Evolutionary conservation across 2,329 filamentous ascomycete species (phyloP).

Genomic region (Fusarium sp.): DNA sequence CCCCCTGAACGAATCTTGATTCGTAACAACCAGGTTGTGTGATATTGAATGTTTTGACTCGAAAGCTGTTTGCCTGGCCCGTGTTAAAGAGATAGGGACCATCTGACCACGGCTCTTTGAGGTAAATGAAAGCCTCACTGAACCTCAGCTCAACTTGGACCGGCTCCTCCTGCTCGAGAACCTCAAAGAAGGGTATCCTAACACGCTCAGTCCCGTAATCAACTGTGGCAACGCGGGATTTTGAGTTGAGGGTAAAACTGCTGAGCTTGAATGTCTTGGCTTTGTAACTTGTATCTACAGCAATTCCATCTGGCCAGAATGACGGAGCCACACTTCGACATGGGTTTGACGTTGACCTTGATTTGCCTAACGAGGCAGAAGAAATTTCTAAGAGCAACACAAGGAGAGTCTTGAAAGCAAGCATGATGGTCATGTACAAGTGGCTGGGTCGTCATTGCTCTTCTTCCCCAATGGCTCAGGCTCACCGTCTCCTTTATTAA

Average conservation of each 20-base stretch:
- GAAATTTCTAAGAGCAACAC: neutral
- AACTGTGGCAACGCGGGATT: neutral
- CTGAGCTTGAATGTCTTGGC: slow-evolving; percentile 1
- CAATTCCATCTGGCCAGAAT: neutral
- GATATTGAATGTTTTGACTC: slow-evolving; percentile 5
- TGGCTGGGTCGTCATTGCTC: neutral
- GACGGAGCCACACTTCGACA: neutral
- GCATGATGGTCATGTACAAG: neutral
- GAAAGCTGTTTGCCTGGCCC: neutral
- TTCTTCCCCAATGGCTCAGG: neutral
- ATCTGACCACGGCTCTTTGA: slow-evolving; percentile 3
- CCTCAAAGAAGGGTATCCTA: neutral
- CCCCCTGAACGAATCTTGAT: neutral
- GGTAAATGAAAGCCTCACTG: neutral
- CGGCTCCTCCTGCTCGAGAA: neutral
- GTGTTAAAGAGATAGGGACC: slow-evolving; percentile 2
- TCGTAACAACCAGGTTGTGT: neutral
- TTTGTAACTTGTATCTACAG: slow-evolving; percentile 1
- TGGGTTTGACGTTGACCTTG: neutral
- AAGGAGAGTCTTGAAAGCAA: neutral
- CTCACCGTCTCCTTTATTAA: neutral
- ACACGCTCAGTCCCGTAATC: slow-evolving; percentile 4
- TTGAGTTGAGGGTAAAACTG: neutral
- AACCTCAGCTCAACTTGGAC: neutral
- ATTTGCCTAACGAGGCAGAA: neutral